Percentiles rank a stretch among this genome's conserved stretches.
These are phyloP conservation scores for Prunus dulcis DNA, from an alignment of 306 rosid genomes.

Conservation along the genomic window DNA sequence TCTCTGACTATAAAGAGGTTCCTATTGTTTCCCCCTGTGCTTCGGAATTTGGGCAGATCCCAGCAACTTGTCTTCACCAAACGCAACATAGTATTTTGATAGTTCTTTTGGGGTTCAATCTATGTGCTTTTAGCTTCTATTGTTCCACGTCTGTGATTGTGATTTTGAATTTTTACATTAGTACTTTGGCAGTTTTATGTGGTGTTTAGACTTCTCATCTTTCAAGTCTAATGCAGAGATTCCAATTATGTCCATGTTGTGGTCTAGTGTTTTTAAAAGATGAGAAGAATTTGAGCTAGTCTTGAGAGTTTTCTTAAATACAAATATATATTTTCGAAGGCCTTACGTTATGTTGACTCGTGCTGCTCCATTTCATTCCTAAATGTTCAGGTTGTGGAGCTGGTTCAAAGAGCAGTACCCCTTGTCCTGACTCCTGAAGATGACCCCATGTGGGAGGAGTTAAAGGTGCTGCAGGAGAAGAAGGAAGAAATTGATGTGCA, in stretches of 20 bases:
- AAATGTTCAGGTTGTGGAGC: constrained; percentile 66
- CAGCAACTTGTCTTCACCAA: neutral
- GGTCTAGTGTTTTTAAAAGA: neutral
- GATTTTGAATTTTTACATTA: neutral
- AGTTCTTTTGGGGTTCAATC: neutral
- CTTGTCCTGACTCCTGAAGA: constrained; percentile 52
- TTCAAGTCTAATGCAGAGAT: neutral
- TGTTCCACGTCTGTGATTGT: neutral
- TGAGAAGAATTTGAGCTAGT: neutral
- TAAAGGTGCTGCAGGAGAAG: constrained; percentile 48
- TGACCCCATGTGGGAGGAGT: constrained; percentile 60
- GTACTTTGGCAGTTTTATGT: neutral
- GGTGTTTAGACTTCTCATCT: neutral
- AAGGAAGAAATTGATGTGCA: constrained; percentile 66
- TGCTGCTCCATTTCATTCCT: constrained; percentile 6
- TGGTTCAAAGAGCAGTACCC: constrained; percentile 77
- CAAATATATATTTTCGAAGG: neutral
- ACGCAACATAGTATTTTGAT: neutral
- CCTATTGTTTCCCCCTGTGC: neutral
- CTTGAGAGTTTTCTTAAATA: neutral
- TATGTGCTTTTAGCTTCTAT: neutral
- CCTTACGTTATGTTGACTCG: constrained; percentile 1
- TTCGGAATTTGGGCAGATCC: neutral
- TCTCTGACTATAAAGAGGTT: neutral
- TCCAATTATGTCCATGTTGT: neutral